Evolutionary conservation across 2,329 filamentous ascomycete species (phyloP), one percentile per base, ranked within the genome.

Genomic region (Aspergillus carbonarius): DNA sequence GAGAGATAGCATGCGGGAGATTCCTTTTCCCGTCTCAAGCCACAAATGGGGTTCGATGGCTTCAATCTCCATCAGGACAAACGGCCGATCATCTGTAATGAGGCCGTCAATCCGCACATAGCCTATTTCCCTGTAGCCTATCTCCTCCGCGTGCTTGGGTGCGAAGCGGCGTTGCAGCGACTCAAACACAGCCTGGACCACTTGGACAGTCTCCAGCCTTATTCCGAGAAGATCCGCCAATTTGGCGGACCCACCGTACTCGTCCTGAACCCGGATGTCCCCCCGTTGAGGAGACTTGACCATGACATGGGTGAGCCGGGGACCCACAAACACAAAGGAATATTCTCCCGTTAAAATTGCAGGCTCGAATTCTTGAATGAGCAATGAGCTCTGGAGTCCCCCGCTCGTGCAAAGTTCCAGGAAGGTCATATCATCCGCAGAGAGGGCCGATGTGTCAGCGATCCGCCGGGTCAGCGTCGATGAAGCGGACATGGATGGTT

Each of bases 31-130:
- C 27, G 37, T 55, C 30, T 55, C 53, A 1, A 55, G 53, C 34
- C 17, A 34, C 18, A 55, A 15, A 17, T 35, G 13, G 2, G 53
- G 42, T 30, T 55, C 53, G 30, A 55, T 55, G 12, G 53, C 53
- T 37, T 55, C 44, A 30, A 55, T 42, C 42, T 49, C 42, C 44
- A 40, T 55, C 34, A 55, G 37, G 9, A 55, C 44, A 40, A 55
- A 55, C 5, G 32, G n/a, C 4, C 53, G 42, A 30, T 55, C 53
- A 5, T 40, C 17, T 9, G 42, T 49, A 2, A 55, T 47, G 32
- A 55, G 18, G 4, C 53, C 53, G 37, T 55, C 53, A 1, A 55
- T 47, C 13, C 53, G 53, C n/a, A 47, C 13, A 18, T 55, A 55
- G 6, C 17, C 53, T 10, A 48, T 47, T 1, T 9, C 27, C 3